These are phyloP conservation scores for Boletales sp. DNA, from an alignment of 768 basidiomycete genomes.

Conservation along the genomic window DNA sequence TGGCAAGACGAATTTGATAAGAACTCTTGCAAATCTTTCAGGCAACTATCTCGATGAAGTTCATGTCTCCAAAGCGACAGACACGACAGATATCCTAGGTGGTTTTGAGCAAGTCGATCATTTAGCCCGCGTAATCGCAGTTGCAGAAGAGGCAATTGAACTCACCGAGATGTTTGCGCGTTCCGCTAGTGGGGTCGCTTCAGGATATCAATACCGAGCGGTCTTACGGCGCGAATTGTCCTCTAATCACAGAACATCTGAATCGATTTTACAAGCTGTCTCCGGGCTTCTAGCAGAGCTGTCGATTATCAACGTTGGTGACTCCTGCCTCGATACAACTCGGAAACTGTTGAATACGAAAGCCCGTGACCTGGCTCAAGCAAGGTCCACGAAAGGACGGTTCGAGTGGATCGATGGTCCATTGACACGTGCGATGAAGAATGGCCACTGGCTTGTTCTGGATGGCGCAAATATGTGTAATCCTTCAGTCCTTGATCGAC, in stretches of 20 bases:
- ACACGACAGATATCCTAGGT: conserved; percentile 91
- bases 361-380: conserved; percentile 20
- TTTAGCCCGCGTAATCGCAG: conserved; percentile 33
- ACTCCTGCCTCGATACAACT: conserved; percentile 10
- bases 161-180: conserved; percentile 40
- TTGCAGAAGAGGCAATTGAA: conserved; percentile 40
- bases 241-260: conserved; percentile 12
- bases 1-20: conserved; percentile 80
- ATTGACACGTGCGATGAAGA: conserved; percentile 78
- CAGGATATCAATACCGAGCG: conserved; percentile 12
- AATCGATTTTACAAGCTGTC: conserved; percentile 23
- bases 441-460: conserved; percentile 86
- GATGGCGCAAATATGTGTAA: conserved; percentile 94
- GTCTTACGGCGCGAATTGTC: conserved; percentile 15
- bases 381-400: conserved; percentile 39
- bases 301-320: conserved; percentile 8
- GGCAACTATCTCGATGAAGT: conserved; percentile 73
- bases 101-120: conserved; percentile 90
- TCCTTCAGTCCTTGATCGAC: conserved; percentile 91
- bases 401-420: conserved; percentile 98
- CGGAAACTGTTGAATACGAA: conserved; percentile 15
- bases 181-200: conserved; percentile 22
- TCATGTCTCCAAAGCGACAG: conserved; percentile 79
- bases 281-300: conserved; percentile 29
- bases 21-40: conserved; percentile 62